These are phyloP conservation scores for Gossypium gossypioides DNA, from an alignment of 441 rosid genomes.

Conservation along the genomic window DNA sequence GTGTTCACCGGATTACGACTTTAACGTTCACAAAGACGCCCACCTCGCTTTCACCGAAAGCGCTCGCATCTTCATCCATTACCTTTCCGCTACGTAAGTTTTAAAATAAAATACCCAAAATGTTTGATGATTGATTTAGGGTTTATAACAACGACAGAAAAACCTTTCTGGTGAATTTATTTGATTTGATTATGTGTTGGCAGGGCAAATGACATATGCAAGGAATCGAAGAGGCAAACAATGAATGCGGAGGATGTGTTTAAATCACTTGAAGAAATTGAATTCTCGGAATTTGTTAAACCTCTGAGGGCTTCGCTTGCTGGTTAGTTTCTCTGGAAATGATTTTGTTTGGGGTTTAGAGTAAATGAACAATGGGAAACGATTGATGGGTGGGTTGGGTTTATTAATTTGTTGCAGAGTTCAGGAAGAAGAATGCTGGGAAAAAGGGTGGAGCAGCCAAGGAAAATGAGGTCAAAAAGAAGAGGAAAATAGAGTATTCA, in stretches of 20 bases:
- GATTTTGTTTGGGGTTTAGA: neutral
- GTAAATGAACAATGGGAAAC: neutral
- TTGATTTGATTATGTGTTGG: neutral
- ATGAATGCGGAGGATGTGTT: constrained; percentile 75
- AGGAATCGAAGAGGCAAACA: constrained; percentile 84
- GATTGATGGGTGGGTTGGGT: neutral
- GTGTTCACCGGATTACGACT: constrained; percentile 57
- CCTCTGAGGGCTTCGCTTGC: constrained; percentile 71
- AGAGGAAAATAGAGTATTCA: constrained; percentile 22
- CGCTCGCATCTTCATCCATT: constrained; percentile 91
- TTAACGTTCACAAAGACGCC: constrained; percentile 68
- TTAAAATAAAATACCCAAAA: neutral
- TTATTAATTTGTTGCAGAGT: constrained; percentile 12
- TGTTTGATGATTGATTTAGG: neutral
- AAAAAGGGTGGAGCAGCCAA: constrained; percentile 9
- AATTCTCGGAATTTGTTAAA: constrained; percentile 60
- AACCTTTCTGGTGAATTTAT: neutral
- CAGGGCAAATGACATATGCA: constrained; percentile 85
- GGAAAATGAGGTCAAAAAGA: constrained; percentile 13
- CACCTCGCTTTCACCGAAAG: constrained; percentile 76
- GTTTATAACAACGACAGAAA: neutral
- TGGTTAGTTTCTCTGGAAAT: constrained; percentile 29
- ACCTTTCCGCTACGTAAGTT: constrained; percentile 77
- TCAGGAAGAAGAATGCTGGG: constrained; percentile 9
- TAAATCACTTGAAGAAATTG: constrained; percentile 73